A percentile compares a stretch with the other conserved stretches of the same genome.
Conservation (phyloP, 495 filamentous ascomycete genomes). For the Aspergillus ostianus region DNA sequence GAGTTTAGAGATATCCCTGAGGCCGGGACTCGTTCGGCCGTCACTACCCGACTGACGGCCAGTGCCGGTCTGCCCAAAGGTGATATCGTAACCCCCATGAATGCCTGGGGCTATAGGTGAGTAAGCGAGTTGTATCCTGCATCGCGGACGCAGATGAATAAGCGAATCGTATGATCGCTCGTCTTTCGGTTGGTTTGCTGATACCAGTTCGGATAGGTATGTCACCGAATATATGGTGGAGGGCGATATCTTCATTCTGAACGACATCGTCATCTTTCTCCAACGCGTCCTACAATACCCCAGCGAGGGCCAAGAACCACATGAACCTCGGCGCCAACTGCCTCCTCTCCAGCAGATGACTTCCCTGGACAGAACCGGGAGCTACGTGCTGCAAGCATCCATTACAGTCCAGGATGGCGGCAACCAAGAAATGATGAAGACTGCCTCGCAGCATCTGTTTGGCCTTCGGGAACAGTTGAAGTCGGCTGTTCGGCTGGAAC, state of each 20-base stretch:
- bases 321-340: constrained; percentile 30
- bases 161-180: constrained; percentile 15
- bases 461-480: constrained; percentile 60
- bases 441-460: constrained; percentile 57
- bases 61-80: constrained; percentile 43
- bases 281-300: constrained; percentile 47
- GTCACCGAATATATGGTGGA: constrained; percentile 48
- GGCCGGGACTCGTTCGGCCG: constrained; percentile 44
- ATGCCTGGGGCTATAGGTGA: constrained; percentile 52
- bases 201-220: constrained; percentile 33
- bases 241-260: constrained; percentile 48
- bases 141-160: background rate
- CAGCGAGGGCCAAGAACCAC: constrained; percentile 22
- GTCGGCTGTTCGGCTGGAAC: constrained; percentile 61
- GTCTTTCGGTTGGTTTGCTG: constrained; percentile 9
- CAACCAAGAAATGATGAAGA: constrained; percentile 54
- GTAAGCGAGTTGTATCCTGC: constrained; percentile 10
- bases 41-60: constrained; percentile 48
- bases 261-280: constrained; percentile 48
- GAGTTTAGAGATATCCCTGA: constrained; percentile 56
- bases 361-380: constrained; percentile 45
- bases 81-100: constrained; percentile 46
- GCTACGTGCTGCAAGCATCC: constrained; percentile 51
- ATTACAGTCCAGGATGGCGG: constrained; percentile 50
- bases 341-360: constrained; percentile 35